phyloP scores from a whole-genome alignment of 2,329 filamentous ascomycete species.

The Fusarium sp. region DNA sequence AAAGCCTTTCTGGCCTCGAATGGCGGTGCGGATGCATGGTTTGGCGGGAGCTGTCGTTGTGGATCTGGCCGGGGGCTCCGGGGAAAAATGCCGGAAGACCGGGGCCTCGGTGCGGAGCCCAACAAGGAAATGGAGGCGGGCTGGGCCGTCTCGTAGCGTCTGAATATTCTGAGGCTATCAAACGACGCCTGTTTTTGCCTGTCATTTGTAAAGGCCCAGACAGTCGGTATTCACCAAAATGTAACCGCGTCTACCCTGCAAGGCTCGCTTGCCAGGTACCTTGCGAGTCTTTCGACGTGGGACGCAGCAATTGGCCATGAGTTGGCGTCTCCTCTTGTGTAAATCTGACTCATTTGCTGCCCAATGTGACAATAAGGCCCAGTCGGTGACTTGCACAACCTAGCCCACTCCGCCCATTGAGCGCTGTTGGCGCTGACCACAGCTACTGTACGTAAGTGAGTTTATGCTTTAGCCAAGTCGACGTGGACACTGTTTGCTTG shows the following conservation, averaged over 20 bases:
- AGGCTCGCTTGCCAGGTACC: slow-evolving; percentile 1
- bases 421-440: slow-evolving; percentile 8
- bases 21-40: slow-evolving; percentile 23
- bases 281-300: slow-evolving; percentile 33
- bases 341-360: slow-evolving; percentile 37
- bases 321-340: slow-evolving; percentile 13
- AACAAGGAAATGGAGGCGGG: slow-evolving; percentile 21
- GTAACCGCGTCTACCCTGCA: neutral
- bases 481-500: slow-evolving; percentile 23
- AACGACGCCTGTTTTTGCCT: neutral
- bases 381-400: neutral
- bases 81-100: slow-evolving; percentile 19
- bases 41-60: slow-evolving; percentile 18
- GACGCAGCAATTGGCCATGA: slow-evolving; percentile 33
- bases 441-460: slow-evolving; percentile 17
- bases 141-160: slow-evolving; percentile 28
- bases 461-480: slow-evolving; percentile 22
- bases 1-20: slow-evolving; percentile 14
- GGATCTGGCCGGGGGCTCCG: slow-evolving; percentile 20
- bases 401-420: slow-evolving; percentile 16
- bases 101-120: slow-evolving; percentile 13
- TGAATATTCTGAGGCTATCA: slow-evolving; percentile 20
- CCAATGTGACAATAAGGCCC: slow-evolving; percentile 34
- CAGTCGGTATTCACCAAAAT: slow-evolving; percentile 10
- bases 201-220: slow-evolving; percentile 9